phyloP scores from a whole-genome alignment of 805 yeast genomes.

The Candida glaebosa region DNA sequence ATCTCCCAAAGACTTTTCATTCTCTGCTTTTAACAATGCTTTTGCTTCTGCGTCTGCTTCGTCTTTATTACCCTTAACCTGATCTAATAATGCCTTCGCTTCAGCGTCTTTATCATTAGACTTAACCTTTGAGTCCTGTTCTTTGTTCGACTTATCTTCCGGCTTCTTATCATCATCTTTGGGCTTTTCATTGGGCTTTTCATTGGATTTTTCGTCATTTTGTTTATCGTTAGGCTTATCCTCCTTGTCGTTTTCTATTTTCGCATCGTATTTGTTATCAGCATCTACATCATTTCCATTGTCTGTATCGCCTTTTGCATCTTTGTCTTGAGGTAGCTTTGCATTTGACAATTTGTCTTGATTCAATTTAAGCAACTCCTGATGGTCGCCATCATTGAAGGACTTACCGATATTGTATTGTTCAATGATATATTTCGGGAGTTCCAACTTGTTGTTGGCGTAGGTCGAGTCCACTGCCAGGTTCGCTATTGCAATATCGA shows the following conservation, averaged over 20 bases:
- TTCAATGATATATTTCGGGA: slow-evolving; percentile 27
- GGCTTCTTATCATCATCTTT: background rate
- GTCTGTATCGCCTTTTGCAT: background rate
- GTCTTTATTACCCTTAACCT: slow-evolving; percentile 4
- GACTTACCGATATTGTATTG: slow-evolving; percentile 23
- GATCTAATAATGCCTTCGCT: background rate
- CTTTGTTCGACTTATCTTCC: background rate
- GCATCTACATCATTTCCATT: background rate
- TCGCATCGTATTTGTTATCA: background rate
- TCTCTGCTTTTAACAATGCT: background rate
- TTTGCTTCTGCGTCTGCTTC: slow-evolving; percentile 2
- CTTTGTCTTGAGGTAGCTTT: slow-evolving; percentile 1
- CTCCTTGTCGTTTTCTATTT: background rate
- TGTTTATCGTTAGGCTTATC: background rate
- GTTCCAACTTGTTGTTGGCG: slow-evolving; percentile 31
- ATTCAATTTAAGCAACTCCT: slow-evolving; percentile 7
- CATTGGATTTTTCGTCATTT: background rate
- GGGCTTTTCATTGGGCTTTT: background rate
- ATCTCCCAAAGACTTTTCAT: no score
- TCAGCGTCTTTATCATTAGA: background rate
- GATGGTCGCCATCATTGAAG: slow-evolving; percentile 27
- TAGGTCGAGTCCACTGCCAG: slow-evolving; percentile 28
- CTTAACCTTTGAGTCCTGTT: background rate
- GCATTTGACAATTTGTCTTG: background rate
- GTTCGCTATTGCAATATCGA: slow-evolving; percentile 37